phyloP scores from a whole-genome alignment of 2,329 filamentous ascomycete genomes.

The Thielaviopsis ethacetica region DNA sequence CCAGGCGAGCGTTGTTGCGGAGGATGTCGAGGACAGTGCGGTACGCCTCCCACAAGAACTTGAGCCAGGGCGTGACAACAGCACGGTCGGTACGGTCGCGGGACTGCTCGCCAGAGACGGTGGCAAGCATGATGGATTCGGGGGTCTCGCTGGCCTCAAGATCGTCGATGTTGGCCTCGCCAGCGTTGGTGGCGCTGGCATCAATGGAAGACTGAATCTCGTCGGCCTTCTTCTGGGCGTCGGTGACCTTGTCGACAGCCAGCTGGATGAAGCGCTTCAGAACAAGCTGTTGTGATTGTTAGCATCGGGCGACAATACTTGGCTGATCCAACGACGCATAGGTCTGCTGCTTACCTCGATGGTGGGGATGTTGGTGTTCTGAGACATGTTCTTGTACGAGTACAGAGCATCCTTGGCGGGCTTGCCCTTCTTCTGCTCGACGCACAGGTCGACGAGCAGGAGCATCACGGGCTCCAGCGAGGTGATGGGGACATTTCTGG shows the following conservation, averaged over 20 bases:
- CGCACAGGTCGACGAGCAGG: conserved; percentile 88
- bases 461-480: conserved; percentile 97
- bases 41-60: conserved; percentile 99
- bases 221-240: conserved; percentile 89
- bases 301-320: too few relatives aligned
- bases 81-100: conserved; percentile 93
- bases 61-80: conserved; percentile 97
- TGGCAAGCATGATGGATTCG: conserved; percentile 93
- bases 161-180: conserved; percentile 65
- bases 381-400: conserved; percentile 99
- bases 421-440: conserved; percentile 96
- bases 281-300: conserved; percentile 43
- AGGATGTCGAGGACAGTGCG: conserved; percentile 95
- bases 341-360: conserved; percentile 58
- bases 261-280: conserved; percentile 97
- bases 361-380: conserved; percentile 95
- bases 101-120: conserved; percentile 94
- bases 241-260: conserved; percentile 88
- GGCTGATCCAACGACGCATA: too few relatives aligned
- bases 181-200: conserved; percentile 41
- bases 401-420: conserved; percentile 96
- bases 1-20: conserved; percentile 94
- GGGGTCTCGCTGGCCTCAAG: conserved; percentile 94
- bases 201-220: conserved; percentile 83
- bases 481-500: conserved; percentile 89